Conservation (phyloP, 106 monocot genomes). For the Apostasia shenzhenica region DNA sequence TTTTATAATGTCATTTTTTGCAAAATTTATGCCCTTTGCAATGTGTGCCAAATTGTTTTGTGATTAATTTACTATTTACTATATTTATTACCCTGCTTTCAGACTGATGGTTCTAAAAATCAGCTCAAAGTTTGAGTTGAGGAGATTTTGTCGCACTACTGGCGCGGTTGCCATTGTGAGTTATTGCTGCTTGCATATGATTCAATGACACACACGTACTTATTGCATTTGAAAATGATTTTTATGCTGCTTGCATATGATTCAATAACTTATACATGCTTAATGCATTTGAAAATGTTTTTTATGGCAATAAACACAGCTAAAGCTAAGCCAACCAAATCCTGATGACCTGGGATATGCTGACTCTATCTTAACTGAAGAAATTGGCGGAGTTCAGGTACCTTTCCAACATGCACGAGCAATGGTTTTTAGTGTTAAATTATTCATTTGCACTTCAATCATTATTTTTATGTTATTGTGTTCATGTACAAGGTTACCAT, state of each 20-base stretch:
- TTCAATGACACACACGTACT: background rate
- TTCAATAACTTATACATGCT: background rate
- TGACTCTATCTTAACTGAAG: slow-evolving; percentile 86
- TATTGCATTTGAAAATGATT: background rate
- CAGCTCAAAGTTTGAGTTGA: slow-evolving; percentile 90
- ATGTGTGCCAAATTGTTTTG: background rate
- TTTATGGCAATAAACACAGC: slow-evolving; percentile 28
- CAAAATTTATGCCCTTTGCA: no score
- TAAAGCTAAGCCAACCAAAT: slow-evolving; percentile 90
- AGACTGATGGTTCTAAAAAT: slow-evolving; percentile 98
- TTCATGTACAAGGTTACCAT: slow-evolving; percentile 59
- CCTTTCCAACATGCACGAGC: background rate
- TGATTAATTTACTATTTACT: background rate
- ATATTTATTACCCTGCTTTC: slow-evolving; percentile 11
- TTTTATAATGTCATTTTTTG: no score
- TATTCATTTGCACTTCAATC: background rate
- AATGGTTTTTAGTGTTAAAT: background rate
- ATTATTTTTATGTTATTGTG: background rate
- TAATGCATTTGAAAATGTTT: background rate
- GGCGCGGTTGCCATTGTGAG: slow-evolving; percentile 90
- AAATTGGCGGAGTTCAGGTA: slow-evolving; percentile 91
- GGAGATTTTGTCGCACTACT: slow-evolving; percentile 93
- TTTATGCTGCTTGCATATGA: background rate
- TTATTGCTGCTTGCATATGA: background rate
- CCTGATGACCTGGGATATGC: slow-evolving; percentile 91